phyloP scores from a whole-genome alignment of 768 basidiomycete species.

The Multifurca ochricompacta region DNA sequence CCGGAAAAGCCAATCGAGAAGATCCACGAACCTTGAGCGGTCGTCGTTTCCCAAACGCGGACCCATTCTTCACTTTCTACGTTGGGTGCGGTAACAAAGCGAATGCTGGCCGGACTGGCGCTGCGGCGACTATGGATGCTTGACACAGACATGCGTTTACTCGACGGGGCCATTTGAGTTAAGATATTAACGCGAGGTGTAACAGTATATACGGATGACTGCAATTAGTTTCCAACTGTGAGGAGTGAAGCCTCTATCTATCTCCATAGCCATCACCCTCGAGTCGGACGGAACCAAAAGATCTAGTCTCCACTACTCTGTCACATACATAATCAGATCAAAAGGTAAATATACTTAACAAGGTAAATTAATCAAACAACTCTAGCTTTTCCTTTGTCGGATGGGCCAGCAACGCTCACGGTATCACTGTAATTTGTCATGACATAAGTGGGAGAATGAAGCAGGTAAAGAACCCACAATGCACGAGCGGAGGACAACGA shows the following conservation, averaged over 20 bases:
- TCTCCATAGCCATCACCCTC: too few species aligned
- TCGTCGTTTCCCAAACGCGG: constrained; percentile 45
- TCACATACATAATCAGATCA: not conserved
- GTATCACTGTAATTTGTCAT: not conserved
- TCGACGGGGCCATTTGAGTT: constrained; percentile 27
- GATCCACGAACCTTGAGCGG: constrained; percentile 46
- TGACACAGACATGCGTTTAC: constrained; percentile 29
- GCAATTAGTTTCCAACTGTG: not conserved
- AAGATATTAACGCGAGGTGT: too few species aligned
- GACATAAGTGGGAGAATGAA: not conserved
- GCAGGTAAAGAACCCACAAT: constrained; percentile 2
- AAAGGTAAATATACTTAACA: not conserved
- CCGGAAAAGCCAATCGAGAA: not conserved
- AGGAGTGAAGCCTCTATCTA: too few species aligned
- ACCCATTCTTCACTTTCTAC: constrained; percentile 47
- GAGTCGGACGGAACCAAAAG: not conserved
- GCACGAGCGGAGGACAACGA: not conserved
- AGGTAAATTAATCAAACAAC: not conserved
- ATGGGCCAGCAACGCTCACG: not conserved
- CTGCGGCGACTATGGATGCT: constrained; percentile 22
- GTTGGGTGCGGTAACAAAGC: constrained; percentile 25
- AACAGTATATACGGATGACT: too few species aligned
- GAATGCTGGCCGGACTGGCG: constrained; percentile 16
- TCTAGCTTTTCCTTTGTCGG: constrained; percentile 5
- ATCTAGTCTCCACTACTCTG: not conserved